Base-by-base conservation (phyloP, 352 stramenopile species). In the Aphanomyces astaci region DNA sequence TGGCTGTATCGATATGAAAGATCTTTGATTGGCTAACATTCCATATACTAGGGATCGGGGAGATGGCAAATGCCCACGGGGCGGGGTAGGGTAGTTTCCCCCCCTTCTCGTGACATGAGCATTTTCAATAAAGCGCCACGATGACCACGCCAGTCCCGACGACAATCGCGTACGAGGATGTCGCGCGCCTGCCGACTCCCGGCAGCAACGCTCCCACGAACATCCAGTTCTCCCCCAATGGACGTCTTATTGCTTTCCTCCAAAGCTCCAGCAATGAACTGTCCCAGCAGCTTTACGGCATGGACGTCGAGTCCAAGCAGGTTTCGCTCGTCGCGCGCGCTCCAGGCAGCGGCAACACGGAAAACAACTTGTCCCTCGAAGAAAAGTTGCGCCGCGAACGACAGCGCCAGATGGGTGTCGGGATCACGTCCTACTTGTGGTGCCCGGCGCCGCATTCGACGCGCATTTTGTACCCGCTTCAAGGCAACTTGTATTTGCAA, bases 401-500 rank as follows among this genome's bases (percentile, higher is more conserved):
- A 25, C 83, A 94, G 76, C 82, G 91, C 30, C 80, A 96, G 59
- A 96, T 97, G 83, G 86, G 83, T 56, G 80, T 94, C n/a, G 91
- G 91, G 55, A 96, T 97, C 75, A 97, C 90, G n/a, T 91, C 78
- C 11, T 97, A 97, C 75, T 74, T 80, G 15, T 97, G 86, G 89
- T 83, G 76, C 63, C 83, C 86, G 19, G 66, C 74, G 46, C 56
- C 72, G 11, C 74, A 84, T 39, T 78, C 77, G 39, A 77, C 93
- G 54, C 76, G 87, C 27, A 79, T 98, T 39, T 68, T 98, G 40
- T 94, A 97, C 72, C 92, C 92, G 51, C 84, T 96, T 36, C 80
- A 95, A 71, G 95, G 95, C 40, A 95, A 95, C 71, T 70, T 98
- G 36, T 98, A 96, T 75, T 74, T 98, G 19, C 94, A 98, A 78